Conservation (phyloP, 176 grass and related monocot species). For the Oryza glumipatula region DNA sequence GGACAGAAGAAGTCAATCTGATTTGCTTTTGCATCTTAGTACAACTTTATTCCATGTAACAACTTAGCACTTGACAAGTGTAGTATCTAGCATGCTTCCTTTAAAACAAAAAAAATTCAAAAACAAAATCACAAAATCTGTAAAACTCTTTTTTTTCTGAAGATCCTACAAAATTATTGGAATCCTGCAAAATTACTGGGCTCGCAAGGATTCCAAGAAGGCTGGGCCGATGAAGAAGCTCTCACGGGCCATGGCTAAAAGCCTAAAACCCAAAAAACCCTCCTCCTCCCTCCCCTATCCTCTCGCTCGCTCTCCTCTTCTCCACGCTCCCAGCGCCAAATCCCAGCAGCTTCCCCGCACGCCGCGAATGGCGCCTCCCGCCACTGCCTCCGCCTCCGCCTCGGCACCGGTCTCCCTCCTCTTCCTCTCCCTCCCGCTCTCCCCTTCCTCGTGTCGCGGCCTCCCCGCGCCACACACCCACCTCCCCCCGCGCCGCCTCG, state of each 20-base stretch:
- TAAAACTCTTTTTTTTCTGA: no score
- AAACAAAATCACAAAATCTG: no score
- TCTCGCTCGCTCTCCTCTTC: not conserved
- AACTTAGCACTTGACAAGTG: no score
- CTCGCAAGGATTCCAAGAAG: not conserved
- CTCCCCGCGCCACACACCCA: not conserved
- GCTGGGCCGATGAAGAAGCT: not conserved
- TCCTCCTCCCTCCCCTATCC: not conserved
- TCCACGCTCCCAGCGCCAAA: not conserved
- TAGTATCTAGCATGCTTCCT: no score
- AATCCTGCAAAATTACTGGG: no score
- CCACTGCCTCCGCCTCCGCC: conserved; percentile 37
- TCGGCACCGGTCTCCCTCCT: conserved; percentile 39
- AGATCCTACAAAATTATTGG: no score
- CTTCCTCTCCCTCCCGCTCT: conserved; percentile 29
- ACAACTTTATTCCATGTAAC: no score
- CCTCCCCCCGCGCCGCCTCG: conserved; percentile 19
- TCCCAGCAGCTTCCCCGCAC: not conserved
- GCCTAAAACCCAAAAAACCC: not conserved
- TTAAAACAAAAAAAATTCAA: no score
- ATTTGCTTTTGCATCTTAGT: no score
- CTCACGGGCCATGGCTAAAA: not conserved
- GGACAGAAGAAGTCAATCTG: no score
- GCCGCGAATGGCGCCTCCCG: conserved; percentile 41
- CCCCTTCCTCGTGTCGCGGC: not conserved